These are phyloP conservation scores for Tylopilus felleus DNA, from an alignment of 768 basidiomycete genomes.

Conservation along the genomic window DNA sequence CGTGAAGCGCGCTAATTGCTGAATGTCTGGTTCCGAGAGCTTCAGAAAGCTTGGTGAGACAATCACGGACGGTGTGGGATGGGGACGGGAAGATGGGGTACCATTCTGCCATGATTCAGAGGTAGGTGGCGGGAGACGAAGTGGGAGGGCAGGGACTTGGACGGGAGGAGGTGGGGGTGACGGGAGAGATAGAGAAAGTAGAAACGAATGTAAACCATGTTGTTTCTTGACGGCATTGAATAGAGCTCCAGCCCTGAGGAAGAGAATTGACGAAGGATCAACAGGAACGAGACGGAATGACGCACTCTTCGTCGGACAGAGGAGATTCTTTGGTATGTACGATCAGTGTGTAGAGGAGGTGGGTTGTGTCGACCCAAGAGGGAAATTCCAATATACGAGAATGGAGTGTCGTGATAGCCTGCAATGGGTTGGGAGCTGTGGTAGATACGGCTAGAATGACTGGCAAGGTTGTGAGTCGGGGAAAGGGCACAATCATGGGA, in stretches of 20 bases:
- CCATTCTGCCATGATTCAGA: constrained; percentile 24
- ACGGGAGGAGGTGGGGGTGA: constrained; percentile 63
- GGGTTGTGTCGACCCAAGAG: constrained; percentile 73
- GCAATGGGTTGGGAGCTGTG: constrained; percentile 74
- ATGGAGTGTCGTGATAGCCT: constrained; percentile 74
- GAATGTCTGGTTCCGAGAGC: constrained; percentile 70
- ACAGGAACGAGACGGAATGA: constrained; percentile 17
- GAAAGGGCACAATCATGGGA: constrained; percentile 16
- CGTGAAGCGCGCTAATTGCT: constrained; percentile 70
- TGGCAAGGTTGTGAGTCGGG: constrained; percentile 30
- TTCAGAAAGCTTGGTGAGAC: constrained; percentile 37
- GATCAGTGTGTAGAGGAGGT: constrained; percentile 72
- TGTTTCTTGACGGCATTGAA: constrained; percentile 89
- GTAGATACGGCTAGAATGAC: constrained; percentile 84
- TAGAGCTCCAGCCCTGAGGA: constrained; percentile 63
- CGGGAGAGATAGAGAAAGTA: constrained; percentile 62
- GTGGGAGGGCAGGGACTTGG: constrained; percentile 61
- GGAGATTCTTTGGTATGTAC: constrained; percentile 68
- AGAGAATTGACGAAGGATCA: constrained; percentile 8
- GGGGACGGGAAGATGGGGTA: neutral
- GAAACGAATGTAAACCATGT: constrained; percentile 72
- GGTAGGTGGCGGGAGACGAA: constrained; percentile 57
- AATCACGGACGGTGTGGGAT: neutral
- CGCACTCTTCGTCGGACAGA: constrained; percentile 78
- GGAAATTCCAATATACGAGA: constrained; percentile 65